Percentiles rank a stretch among this genome's conserved stretches.
Conservation (phyloP, 331 rosid species). For the Quercus tomentella region DNA sequence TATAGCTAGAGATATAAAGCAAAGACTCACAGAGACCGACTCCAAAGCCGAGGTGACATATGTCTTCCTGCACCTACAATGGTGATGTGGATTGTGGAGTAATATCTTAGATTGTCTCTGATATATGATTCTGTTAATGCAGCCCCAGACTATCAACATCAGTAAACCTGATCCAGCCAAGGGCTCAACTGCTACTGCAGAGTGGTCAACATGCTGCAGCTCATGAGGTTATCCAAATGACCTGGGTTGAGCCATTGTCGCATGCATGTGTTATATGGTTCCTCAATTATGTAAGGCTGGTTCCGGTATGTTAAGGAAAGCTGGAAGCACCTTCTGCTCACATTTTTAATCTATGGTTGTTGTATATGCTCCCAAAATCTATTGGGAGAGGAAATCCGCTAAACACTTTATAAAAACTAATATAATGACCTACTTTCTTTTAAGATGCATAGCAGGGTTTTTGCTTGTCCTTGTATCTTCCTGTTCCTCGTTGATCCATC, state of each 20-base stretch:
- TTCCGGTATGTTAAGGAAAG: conserved; percentile 5
- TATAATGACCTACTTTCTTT: not conserved
- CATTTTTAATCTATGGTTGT: not conserved
- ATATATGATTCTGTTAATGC: not conserved
- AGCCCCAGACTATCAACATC: conserved; percentile 25
- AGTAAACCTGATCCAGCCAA: conserved; percentile 8
- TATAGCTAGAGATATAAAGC: conserved; percentile 27
- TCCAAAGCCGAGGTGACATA: conserved; percentile 11
- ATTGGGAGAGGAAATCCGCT: not conserved
- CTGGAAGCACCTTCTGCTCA: not conserved
- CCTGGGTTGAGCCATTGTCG: not conserved
- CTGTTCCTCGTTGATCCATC: not conserved
- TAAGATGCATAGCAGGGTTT: not conserved
- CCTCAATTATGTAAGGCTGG: not conserved
- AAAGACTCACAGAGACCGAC: conserved; percentile 21
- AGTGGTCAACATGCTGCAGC: conserved; percentile 20
- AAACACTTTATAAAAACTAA: not conserved
- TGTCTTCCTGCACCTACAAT: not conserved
- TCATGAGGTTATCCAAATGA: conserved; percentile 5
- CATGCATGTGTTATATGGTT: not conserved
- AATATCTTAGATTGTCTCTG: not conserved
- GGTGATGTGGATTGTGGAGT: not conserved
- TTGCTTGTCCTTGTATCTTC: not conserved
- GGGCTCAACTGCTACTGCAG: not conserved
- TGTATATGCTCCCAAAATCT: not conserved